Evolutionary conservation across 768 basidiomycete genomes (phyloP), one percentile per base, ranked within the genome.

Genomic region (Chalciporus pseudorubinellus): DNA sequence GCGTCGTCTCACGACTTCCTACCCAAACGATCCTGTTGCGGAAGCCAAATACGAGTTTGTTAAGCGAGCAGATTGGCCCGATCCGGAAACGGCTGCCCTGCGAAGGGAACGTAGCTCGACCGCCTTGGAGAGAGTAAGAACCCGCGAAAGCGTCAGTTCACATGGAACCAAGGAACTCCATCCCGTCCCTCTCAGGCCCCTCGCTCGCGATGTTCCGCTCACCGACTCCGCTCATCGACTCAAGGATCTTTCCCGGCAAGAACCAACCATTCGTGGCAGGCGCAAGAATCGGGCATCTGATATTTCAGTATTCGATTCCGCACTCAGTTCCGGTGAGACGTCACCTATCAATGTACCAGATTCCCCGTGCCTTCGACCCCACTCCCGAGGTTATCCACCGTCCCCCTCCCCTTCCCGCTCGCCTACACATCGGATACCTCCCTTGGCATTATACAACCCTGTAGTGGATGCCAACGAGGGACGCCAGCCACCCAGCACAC

Each of bases 51-150:
- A 83, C 62, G 81, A 90, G 72, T 90, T 89, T 59, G 87, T 91
- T 42, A 90, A 89, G 64, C 81, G 89, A 39, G 83, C 90, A 14
- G 89, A 88, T 57, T 91, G 90, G 90, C 87, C 86, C 1, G 88
- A 89, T 66, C 80, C 86, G 36, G 89, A 89, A 70, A 74, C 80
- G 6, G 85, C 83, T 49, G 85, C 84, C 18, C 72, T 84, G 44
- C 76, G 87, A 50, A 74, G 87, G 51, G 84, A 87, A 63, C 82
- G 78, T 66, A 89, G 87, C 62, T 73, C 77, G 31, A 80, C 82
- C 18, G 75, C 74, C 19, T 65, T 87, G 48, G 82, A 86, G 51
- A 75, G 80, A 18, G 72, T 77, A 16, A 74, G 72, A 61, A 77
- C 80, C n/a, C 72, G 79, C 53, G 84, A 85, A 44, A 72, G 67